A percentile compares a stretch with the other conserved stretches of the same genome.
phyloP scores from a whole-genome alignment of 1,139 yeast genomes.

The Candida sanyaensis region DNA sequence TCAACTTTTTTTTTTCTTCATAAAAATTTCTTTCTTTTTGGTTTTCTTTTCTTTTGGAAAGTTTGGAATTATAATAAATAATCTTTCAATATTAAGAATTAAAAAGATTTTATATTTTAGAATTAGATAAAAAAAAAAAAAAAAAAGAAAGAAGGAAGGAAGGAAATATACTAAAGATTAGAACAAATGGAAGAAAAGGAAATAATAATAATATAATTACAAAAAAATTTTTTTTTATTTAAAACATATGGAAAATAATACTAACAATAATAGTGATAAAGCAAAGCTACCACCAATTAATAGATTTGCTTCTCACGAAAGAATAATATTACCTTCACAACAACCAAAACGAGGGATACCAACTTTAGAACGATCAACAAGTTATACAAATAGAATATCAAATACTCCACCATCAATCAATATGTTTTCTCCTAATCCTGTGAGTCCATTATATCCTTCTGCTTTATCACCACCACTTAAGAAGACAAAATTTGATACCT shows the following conservation, averaged over 20 bases:
- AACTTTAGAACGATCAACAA: not conserved
- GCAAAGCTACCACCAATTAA: not conserved
- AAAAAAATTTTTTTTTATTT: too few species aligned
- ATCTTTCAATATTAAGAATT: too few species aligned
- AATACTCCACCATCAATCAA: not conserved
- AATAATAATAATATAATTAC: not conserved
- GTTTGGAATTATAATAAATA: not conserved
- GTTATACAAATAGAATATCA: slow-evolving; percentile 1
- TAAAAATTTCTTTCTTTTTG: too few species aligned
- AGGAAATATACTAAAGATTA: not conserved
- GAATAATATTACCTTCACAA: slow-evolving; percentile 9
- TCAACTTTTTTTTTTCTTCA: not conserved
- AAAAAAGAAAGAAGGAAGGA: too few species aligned
- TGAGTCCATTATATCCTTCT: slow-evolving; percentile 13
- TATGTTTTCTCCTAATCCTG: slow-evolving; percentile 15
- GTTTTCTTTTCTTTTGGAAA: not conserved
- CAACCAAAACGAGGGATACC: slow-evolving; percentile 7
- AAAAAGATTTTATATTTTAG: too few species aligned
- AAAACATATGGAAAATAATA: not conserved
- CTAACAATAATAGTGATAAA: not conserved
- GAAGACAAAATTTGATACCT: not conserved
- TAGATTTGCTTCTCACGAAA: slow-evolving; percentile 6
- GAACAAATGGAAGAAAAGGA: not conserved
- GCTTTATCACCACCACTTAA: slow-evolving; percentile 8
- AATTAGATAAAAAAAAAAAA: too few species aligned